These are phyloP conservation scores for Trametes maxima DNA, from an alignment of 768 basidiomycete species.

Conservation along the genomic window DNA sequence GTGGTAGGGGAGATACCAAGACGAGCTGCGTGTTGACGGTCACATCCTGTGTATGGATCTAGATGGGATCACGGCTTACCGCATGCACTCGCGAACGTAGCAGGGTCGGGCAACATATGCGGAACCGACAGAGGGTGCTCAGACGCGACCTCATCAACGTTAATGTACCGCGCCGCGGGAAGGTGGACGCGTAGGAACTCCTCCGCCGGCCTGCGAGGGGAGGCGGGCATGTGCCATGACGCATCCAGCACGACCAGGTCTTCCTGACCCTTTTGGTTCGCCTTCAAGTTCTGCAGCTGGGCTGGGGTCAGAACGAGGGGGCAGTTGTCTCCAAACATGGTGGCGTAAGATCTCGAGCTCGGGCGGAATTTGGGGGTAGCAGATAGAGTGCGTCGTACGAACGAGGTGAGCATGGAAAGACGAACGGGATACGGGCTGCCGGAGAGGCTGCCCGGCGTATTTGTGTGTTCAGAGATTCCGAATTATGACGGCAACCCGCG, in stretches of 20 bases:
- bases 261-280: not conserved
- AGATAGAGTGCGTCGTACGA: not conserved
- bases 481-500: too few relatives aligned
- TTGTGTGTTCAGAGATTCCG: too few relatives aligned
- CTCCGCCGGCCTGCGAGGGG: conserved; percentile 64
- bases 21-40: conserved; percentile 43
- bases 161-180: conserved; percentile 21
- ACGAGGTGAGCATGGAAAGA: conserved; percentile 7
- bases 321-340: conserved; percentile 37
- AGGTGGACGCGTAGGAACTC: conserved; percentile 22
- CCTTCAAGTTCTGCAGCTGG: conserved; percentile 39
- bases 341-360: conserved; percentile 7
- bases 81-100: conserved; percentile 76
- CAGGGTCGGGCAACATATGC: conserved; percentile 88
- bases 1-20: conserved; percentile 74
- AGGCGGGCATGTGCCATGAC: conserved; percentile 94
- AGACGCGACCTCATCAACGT: conserved; percentile 41
- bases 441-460: not conserved
- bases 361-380: not conserved
- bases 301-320: conserved; percentile 58
- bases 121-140: conserved; percentile 78
- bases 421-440: not conserved
- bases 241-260: conserved; percentile 65
- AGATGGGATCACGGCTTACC: conserved; percentile 50
- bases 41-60: not conserved